Percentiles rank a stretch among this genome's conserved stretches.
These are phyloP conservation scores for Scytalidium lignicola DNA, from an alignment of 2,329 filamentous ascomycete genomes.

Conservation along the genomic window DNA sequence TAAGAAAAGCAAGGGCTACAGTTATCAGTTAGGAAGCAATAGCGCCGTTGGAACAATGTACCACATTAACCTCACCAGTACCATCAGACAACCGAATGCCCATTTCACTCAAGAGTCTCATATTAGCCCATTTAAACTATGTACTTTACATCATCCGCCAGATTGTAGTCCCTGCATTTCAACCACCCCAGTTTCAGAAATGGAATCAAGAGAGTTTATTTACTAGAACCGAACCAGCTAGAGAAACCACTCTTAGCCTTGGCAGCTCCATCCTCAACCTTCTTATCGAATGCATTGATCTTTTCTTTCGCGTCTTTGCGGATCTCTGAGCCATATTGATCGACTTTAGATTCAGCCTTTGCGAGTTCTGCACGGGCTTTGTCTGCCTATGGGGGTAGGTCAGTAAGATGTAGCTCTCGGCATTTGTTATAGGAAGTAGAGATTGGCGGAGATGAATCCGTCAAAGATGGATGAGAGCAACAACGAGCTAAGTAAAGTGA, in stretches of 20 bases:
- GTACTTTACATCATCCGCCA: too few relatives aligned
- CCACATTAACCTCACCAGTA: too few relatives aligned
- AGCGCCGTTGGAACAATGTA: too few relatives aligned
- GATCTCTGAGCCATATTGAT: slow-evolving; percentile 56
- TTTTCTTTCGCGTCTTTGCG: slow-evolving; percentile 63
- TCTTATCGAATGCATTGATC: slow-evolving; percentile 78
- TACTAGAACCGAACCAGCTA: slow-evolving; percentile 71
- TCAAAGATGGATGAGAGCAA: not conserved
- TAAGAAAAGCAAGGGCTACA: too few relatives aligned
- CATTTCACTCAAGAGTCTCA: too few relatives aligned
- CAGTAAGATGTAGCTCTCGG: slow-evolving; percentile 8
- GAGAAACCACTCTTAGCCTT: slow-evolving; percentile 82
- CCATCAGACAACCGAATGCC: too few relatives aligned
- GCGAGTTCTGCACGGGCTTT: slow-evolving; percentile 59
- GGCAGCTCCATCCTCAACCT: slow-evolving; percentile 69
- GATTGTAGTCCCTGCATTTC: too few relatives aligned
- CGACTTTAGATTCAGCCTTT: slow-evolving; percentile 55
- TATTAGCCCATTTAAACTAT: too few relatives aligned
- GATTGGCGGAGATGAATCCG: not conserved
- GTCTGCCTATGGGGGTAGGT: slow-evolving; percentile 41
- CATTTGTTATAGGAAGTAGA: not conserved
- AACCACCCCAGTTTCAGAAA: too few relatives aligned
- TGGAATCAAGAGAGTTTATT: slow-evolving; percentile 32
- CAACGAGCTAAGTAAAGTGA: not conserved
- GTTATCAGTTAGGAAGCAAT: too few relatives aligned